A percentile compares a stretch with the other conserved stretches of the same genome.
These are phyloP conservation scores for Salix caprea DNA, from an alignment of 345 rosid genomes.

Conservation along the genomic window DNA sequence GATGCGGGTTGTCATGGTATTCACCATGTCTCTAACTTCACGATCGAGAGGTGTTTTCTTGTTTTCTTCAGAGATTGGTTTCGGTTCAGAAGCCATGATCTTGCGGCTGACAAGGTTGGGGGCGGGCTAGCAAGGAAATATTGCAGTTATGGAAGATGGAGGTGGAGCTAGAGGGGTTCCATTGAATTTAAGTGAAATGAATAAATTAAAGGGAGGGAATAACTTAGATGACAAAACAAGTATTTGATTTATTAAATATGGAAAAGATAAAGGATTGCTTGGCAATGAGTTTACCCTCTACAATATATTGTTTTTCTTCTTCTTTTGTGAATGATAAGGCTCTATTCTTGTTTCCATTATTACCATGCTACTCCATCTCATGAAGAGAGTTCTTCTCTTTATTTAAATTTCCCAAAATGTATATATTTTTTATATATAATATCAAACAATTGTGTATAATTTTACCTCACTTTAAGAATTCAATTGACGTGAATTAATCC, in stretches of 20 bases:
- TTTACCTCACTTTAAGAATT: no score
- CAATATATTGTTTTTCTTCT: not conserved
- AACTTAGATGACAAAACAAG: slow-evolving; percentile 40
- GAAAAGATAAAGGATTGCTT: slow-evolving; percentile 31
- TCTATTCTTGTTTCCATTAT: not conserved
- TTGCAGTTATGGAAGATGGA: not conserved
- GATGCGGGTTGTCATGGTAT: slow-evolving; percentile 36
- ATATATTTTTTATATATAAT: no score
- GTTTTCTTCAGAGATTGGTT: slow-evolving; percentile 16
- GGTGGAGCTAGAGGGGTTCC: not conserved
- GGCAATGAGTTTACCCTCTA: slow-evolving; percentile 21
- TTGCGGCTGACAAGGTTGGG: no score
- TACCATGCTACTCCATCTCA: no score
- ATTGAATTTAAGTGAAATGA: slow-evolving; percentile 10
- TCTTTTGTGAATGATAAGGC: not conserved
- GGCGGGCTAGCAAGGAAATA: not conserved
- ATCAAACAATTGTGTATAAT: no score
- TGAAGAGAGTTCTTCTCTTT: no score
- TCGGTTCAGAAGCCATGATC: slow-evolving; percentile 35
- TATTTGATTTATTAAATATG: slow-evolving; percentile 11
- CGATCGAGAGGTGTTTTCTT: slow-evolving; percentile 29
- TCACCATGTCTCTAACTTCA: slow-evolving; percentile 47
- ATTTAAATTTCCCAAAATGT: no score
- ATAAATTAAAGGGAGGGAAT: slow-evolving; percentile 25
- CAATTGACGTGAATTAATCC: no score